A percentile compares a stretch with the other conserved stretches of the same genome.
phyloP scores from a whole-genome alignment of 441 rosid species.

The Gossypium trilobum region DNA sequence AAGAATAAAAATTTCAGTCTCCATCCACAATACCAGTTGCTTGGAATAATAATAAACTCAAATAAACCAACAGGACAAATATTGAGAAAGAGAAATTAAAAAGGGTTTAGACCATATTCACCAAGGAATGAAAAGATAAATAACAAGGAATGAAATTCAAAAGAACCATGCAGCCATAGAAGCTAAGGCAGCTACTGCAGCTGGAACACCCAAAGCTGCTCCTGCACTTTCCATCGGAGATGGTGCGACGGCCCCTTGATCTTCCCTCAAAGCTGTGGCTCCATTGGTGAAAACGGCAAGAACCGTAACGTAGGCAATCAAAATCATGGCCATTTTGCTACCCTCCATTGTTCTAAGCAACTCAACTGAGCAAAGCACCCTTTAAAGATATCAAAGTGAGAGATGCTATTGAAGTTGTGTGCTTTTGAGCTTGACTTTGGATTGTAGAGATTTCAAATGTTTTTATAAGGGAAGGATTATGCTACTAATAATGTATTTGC shows the following conservation, averaged over 20 bases:
- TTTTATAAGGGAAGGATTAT: background rate
- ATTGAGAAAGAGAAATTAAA: background rate
- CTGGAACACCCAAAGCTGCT: conserved; percentile 19
- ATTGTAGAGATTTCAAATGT: conserved; percentile 1
- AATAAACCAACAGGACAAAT: background rate
- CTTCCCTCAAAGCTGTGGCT: conserved; percentile 18
- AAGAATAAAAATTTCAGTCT: background rate
- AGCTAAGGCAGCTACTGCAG: conserved; percentile 18
- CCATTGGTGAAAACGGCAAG: conserved; percentile 9
- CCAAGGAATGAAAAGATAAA: background rate
- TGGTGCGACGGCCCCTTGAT: conserved; percentile 25
- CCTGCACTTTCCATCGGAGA: conserved; percentile 27
- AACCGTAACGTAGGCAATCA: conserved; percentile 21
- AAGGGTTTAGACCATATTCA: background rate
- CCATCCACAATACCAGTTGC: background rate
- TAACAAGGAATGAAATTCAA: conserved; percentile 8
- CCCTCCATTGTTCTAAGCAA: conserved; percentile 21
- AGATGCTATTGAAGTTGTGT: background rate
- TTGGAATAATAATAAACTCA: background rate
- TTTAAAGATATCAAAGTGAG: background rate
- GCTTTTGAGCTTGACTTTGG: background rate
- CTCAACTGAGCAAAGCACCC: background rate
- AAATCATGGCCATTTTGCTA: conserved; percentile 18
- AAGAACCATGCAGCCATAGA: conserved; percentile 26
- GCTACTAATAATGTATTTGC: conserved; percentile 14